These are phyloP conservation scores for Barnettozyma pratensis DNA, from an alignment of 805 yeast genomes.

Conservation along the genomic window DNA sequence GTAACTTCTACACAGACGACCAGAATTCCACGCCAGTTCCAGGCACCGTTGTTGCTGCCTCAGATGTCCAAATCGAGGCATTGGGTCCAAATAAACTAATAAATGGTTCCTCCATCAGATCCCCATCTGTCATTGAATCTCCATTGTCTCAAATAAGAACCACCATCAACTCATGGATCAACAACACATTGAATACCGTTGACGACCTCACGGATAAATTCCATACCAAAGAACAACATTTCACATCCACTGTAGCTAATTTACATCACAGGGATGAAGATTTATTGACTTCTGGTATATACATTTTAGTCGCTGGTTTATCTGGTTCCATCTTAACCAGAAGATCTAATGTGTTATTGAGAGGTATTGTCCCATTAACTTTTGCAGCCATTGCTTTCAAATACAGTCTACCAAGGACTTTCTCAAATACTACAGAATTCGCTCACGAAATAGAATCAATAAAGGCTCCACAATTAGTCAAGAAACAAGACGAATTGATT, in stretches of 20 bases:
- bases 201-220: slow-evolving; percentile 46
- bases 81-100: slow-evolving; percentile 44
- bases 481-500: slow-evolving; percentile 49
- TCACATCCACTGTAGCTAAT: slow-evolving; percentile 56
- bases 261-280: slow-evolving; percentile 65
- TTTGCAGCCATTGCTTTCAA: slow-evolving; percentile 63
- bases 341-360: slow-evolving; percentile 51
- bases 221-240: slow-evolving; percentile 55
- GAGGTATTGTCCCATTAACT: slow-evolving; percentile 49
- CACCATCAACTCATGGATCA: slow-evolving; percentile 20
- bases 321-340: slow-evolving; percentile 73
- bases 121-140: slow-evolving; percentile 44
- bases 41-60: slow-evolving; percentile 42
- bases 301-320: slow-evolving; percentile 61
- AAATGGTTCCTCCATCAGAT: slow-evolving; percentile 53
- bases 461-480: slow-evolving; percentile 58
- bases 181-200: slow-evolving; percentile 31
- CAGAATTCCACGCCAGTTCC: slow-evolving; percentile 41
- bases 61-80: slow-evolving; percentile 35
- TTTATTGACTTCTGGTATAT: slow-evolving; percentile 64
- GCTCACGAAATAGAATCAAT: slow-evolving; percentile 57
- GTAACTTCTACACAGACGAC: slow-evolving; percentile 46
- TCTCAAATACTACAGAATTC: slow-evolving; percentile 50
- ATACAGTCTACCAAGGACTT: slow-evolving; percentile 70
- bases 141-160: slow-evolving; percentile 45